Percentiles rank a stretch among this genome's conserved stretches.
Evolutionary conservation across 768 basidiomycete genomes (phyloP).

Genomic region (Leccinum truebloodii): DNA sequence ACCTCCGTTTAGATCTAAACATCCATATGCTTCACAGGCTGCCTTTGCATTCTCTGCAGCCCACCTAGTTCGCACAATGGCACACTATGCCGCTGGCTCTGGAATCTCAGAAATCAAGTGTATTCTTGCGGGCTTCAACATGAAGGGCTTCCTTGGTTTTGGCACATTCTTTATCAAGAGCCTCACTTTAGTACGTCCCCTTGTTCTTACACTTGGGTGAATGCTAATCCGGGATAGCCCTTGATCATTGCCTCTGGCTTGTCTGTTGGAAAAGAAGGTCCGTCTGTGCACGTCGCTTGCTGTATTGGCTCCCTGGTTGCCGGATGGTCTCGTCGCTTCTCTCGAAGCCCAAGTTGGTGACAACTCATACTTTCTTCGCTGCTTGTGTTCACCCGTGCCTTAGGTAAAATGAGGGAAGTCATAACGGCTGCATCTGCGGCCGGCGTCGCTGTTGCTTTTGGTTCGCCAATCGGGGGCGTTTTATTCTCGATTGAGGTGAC

Average conservation of each 20-base stretch:
- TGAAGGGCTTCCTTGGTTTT: constrained; percentile 92
- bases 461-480: constrained; percentile 96
- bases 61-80: constrained; percentile 83
- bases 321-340: constrained; percentile 76
- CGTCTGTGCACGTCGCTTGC: constrained; percentile 96
- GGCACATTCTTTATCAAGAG: constrained; percentile 94
- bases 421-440: constrained; percentile 95
- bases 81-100: constrained; percentile 95
- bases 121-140: constrained; percentile 94
- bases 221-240: constrained; percentile 56
- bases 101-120: constrained; percentile 99
- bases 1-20: not conserved
- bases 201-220: not conserved
- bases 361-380: constrained; percentile 1
- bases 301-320: constrained; percentile 92
- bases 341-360: constrained; percentile 79
- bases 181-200: constrained; percentile 74
- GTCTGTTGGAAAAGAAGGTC: constrained; percentile 97
- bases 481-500: constrained; percentile 93
- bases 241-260: constrained; percentile 95
- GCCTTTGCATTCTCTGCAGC: constrained; percentile 85
- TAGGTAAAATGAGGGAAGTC: constrained; percentile 86
- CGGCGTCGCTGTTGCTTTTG: constrained; percentile 98
- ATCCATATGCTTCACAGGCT: constrained; percentile 47
- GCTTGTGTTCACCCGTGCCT: constrained; percentile 17